Evolutionary conservation across 345 rosid genomes (phyloP).

Genomic region (Reutealis trisperma): DNA sequence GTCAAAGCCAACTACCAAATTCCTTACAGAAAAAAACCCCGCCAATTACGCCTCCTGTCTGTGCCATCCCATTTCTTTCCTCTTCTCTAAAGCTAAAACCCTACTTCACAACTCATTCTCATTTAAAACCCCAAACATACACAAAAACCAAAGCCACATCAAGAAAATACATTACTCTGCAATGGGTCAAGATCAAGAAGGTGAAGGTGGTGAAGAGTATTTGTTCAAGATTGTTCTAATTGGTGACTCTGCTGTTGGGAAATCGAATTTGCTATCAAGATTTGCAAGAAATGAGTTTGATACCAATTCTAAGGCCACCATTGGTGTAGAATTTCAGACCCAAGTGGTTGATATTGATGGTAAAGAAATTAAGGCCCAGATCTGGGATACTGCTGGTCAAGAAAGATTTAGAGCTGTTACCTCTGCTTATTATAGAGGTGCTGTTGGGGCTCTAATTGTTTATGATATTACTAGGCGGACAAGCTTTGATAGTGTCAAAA

Average conservation of each 20-base stretch:
- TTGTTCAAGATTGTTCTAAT: conserved; percentile 87
- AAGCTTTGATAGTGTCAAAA: conserved; percentile 78
- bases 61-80: background rate
- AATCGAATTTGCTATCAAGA: conserved; percentile 76
- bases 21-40: conserved; percentile 3
- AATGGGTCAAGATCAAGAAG: conserved; percentile 58
- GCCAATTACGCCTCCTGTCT: conserved; percentile 27
- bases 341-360: conserved; percentile 82
- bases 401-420: conserved; percentile 95
- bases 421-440: conserved; percentile 95
- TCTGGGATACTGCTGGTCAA: conserved; percentile 99
- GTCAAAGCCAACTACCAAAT: conserved; percentile 20
- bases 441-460: conserved; percentile 88
- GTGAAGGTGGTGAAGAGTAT: conserved; percentile 77
- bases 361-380: conserved; percentile 89
- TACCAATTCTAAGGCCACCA: conserved; percentile 84
- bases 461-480: conserved; percentile 75
- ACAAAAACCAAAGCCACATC: background rate
- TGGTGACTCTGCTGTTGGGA: conserved; percentile 95
- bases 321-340: conserved; percentile 93
- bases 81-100: conserved; percentile 1
- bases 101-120: background rate
- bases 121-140: background rate
- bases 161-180: background rate
- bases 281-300: conserved; percentile 89